Evolutionary conservation across 176 grass and related monocot species (phyloP).

Genomic region (Saccharum spontaneum): DNA sequence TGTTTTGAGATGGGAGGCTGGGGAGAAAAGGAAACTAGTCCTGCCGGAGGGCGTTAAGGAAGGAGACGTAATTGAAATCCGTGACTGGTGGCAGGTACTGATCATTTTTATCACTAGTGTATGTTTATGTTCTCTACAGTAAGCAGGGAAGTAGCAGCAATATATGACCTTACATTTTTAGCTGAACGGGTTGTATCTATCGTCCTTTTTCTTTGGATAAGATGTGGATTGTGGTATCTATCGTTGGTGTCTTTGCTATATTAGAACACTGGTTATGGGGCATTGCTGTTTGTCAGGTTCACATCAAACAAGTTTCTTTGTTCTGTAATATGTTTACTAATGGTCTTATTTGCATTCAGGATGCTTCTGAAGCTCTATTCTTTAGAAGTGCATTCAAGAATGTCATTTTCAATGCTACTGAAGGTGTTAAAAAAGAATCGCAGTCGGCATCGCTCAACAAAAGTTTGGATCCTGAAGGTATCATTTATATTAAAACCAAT

Average conservation of each 20-base stretch:
- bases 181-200: conserved; percentile 13
- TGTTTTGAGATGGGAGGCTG: conserved; percentile 76
- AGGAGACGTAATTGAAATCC: conserved; percentile 73
- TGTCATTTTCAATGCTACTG: conserved; percentile 64
- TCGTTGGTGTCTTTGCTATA: background rate
- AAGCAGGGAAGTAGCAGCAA: background rate
- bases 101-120: background rate
- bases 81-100: conserved; percentile 86
- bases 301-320: background rate
- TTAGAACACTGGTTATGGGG: background rate
- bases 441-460: conserved; percentile 36
- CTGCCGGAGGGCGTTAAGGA: conserved; percentile 65
- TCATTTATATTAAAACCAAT: background rate
- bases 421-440: conserved; percentile 44
- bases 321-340: background rate
- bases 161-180: background rate
- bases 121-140: background rate
- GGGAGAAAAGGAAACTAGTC: conserved; percentile 67
- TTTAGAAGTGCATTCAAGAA: conserved; percentile 80
- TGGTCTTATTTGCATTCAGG: conserved; percentile 48
- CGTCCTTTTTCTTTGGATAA: background rate
- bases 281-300: background rate
- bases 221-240: background rate
- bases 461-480: conserved; percentile 64
- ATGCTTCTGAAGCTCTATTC: conserved; percentile 92